Evolutionary conservation across 306 rosid genomes (phyloP).

Genomic region (Inga laurina): DNA sequence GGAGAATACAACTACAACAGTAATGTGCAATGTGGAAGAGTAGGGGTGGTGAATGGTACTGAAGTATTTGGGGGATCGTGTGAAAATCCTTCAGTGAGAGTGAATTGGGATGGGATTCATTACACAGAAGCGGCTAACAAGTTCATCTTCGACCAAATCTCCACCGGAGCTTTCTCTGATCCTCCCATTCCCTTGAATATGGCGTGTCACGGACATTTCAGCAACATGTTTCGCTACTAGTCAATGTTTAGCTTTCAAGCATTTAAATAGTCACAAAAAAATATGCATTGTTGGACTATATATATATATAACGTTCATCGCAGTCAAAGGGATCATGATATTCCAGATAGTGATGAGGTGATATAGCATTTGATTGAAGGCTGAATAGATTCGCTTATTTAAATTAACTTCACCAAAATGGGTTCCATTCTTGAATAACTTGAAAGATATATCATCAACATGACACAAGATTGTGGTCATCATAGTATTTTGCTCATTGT

Average conservation of each 20-base stretch:
- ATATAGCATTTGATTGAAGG: too few species aligned
- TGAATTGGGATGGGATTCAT: background rate
- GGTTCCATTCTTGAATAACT: too few species aligned
- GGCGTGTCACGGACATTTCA: slow-evolving; percentile 37
- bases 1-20: background rate
- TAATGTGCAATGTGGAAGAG: background rate
- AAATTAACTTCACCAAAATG: too few species aligned
- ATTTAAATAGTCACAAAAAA: too few species aligned
- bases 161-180: background rate
- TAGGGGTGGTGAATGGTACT: background rate
- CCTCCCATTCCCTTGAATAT: slow-evolving; percentile 4
- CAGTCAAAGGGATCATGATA: too few species aligned
- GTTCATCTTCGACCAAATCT: background rate
- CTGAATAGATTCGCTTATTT: too few species aligned
- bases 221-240: background rate
- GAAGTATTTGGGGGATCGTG: background rate
- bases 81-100: background rate
- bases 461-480: too few species aligned
- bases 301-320: too few species aligned
- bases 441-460: too few species aligned
- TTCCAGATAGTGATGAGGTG: too few species aligned
- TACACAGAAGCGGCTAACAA: background rate
- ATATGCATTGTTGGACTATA: too few species aligned
- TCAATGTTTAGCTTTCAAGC: background rate
- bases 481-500: too few species aligned